These are phyloP conservation scores for Sporothrix brunneoviolacea DNA, from an alignment of 2,329 filamentous ascomycete genomes.

Conservation along the genomic window DNA sequence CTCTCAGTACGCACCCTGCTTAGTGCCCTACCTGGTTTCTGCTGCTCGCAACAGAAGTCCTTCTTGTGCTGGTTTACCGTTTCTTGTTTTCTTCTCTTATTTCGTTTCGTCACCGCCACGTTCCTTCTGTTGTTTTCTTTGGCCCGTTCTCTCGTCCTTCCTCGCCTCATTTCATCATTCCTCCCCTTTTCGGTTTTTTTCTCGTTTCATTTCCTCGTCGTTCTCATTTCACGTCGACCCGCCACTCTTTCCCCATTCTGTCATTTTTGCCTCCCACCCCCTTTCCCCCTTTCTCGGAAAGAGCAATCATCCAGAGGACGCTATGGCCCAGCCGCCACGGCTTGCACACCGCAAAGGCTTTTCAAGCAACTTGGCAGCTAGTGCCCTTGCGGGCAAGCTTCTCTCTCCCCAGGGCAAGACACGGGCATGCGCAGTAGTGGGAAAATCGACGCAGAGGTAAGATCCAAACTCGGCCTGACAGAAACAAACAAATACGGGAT, in stretches of 20 bases:
- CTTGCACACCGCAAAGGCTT: not conserved
- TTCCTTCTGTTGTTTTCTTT: too few relatives aligned
- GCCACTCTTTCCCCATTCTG: too few relatives aligned
- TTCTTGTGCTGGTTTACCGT: too few relatives aligned
- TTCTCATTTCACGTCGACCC: too few relatives aligned
- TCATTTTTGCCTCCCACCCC: slow-evolving; percentile 6
- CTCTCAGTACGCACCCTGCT: too few relatives aligned
- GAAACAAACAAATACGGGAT: not conserved
- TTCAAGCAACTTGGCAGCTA: slow-evolving; percentile 6
- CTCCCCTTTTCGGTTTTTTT: not conserved
- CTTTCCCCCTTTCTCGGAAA: slow-evolving; percentile 1
- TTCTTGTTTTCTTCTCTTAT: too few relatives aligned
- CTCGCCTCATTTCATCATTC: not conserved
- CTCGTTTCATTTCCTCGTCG: not conserved
- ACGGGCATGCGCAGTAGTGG: not conserved
- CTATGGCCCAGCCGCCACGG: too few relatives aligned
- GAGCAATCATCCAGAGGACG: not conserved
- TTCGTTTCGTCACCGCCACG: too few relatives aligned
- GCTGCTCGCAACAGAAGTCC: too few relatives aligned
- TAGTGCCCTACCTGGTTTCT: too few relatives aligned
- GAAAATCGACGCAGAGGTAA: not conserved
- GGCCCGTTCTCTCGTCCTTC: not conserved
- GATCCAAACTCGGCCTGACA: too few relatives aligned
- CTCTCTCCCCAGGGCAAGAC: not conserved
- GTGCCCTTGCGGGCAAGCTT: slow-evolving; percentile 1